These are phyloP conservation scores for Coemansia sp. DNA, from an alignment of 192 early-diverging fungal species.

Conservation along the genomic window DNA sequence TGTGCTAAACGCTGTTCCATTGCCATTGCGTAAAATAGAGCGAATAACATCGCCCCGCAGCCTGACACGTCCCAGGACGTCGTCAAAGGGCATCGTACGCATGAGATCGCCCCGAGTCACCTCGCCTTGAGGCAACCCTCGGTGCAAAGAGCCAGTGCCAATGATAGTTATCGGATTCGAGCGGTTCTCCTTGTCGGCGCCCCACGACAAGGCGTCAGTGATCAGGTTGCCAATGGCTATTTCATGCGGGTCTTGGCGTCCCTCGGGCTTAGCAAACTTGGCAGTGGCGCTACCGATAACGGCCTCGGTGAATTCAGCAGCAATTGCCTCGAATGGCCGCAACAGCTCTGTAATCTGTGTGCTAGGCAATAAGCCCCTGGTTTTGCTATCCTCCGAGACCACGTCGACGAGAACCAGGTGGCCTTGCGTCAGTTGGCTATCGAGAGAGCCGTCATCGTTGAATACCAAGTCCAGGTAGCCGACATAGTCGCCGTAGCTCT, in stretches of 20 bases:
- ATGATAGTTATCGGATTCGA: conserved; percentile 51
- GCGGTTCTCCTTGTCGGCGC: conserved; percentile 1
- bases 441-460: conserved; percentile 60
- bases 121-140: conserved; percentile 53
- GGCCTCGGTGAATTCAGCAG: conserved; percentile 21
- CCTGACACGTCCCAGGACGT: conserved; percentile 49
- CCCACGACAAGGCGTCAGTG: conserved; percentile 62
- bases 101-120: conserved; percentile 61
- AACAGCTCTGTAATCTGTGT: background rate
- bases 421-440: conserved; percentile 55
- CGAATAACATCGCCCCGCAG: conserved; percentile 58
- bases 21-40: conserved; percentile 47
- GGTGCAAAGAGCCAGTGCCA: conserved; percentile 65
- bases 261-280: conserved; percentile 42
- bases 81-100: conserved; percentile 66
- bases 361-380: conserved; percentile 47
- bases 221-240: conserved; percentile 65
- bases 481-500: conserved; percentile 67
- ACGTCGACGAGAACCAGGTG: conserved; percentile 60
- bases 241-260: conserved; percentile 52
- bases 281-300: conserved; percentile 50
- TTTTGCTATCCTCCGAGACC: conserved; percentile 48
- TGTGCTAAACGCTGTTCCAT: conserved; percentile 48
- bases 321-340: conserved; percentile 20
- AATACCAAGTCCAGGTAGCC: conserved; percentile 64